Base-by-base conservation (phyloP, 1,139 yeast species). In the Candida dubliniensis region DNA sequence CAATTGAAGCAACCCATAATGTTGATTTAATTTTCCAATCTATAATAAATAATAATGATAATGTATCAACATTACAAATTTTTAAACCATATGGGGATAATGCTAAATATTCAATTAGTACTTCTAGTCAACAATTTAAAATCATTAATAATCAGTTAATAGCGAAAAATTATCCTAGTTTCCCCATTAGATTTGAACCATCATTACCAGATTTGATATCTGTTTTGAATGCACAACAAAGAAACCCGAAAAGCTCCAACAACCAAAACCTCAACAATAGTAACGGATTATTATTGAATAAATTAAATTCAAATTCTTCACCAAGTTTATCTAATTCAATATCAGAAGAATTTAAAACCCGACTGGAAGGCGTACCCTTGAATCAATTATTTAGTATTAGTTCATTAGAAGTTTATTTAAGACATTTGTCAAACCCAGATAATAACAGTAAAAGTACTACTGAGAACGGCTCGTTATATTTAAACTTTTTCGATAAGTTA, bases 401-500 rank as follows among this genome's bases (percentile, higher is more conserved):
- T 10, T 66, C 75, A n/a, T 57, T 74, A 30, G 77, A 72, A 49
- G 43, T 55, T 27, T 54, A 71, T 34, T 54, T 71, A 36, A 58
- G 60, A 34, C 62, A 62, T 38, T 39, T 46, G 23, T 43, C 60
- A 8, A 39, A 39, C 25, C 31, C 33, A 4, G 35, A 36, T 9
- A 31, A 40, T 2, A 43, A 47, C 13, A 52, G 54, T 8, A 69
- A 67, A 40, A 18, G 5, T 18, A 18, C 5, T 18, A 5, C 5
- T 18, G 23, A 5, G 5, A 5, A 5, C 5, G 23, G 23, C 5
- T 18, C 23, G 5, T 54, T 85, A n/a, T 87, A 84, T 56, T 65
- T 79, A 48, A 76, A 77, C 39, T 74, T 83, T 52, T 75, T 87
- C 51, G 74, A 84, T 38, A 77, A 82, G 50, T 61, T 87, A 25